Evolutionary conservation across 169 alveolate genomes (phyloP), one percentile per base, ranked within the genome.

Genomic region (Besnoitia besnoiti): DNA sequence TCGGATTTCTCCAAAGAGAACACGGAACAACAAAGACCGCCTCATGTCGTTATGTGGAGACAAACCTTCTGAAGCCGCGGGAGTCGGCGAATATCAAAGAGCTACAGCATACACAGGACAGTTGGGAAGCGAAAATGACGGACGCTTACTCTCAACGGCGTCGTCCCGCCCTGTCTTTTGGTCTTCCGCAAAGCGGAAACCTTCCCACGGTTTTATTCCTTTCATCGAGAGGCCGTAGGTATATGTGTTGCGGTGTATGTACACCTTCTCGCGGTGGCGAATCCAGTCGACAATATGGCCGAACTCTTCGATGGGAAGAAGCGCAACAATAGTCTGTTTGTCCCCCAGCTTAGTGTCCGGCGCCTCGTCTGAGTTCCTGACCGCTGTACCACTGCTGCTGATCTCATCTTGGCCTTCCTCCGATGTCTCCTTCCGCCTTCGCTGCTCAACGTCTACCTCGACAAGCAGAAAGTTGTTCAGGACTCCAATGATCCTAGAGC

Each of bases 161-260:
- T 67, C 80, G 80, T 35, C 10, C 21, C 80, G 39, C 4, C 80
- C 42, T 8, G 80, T 67, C 80, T 67, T 67, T 35, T 67, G 42
- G n/a, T 67, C 80, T 35, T 67, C 46, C 10, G 80, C 80, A 35
- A 35, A 30, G 21, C 80, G 40, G n/a, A 67, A 67, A 1, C 80
- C 80, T n/a, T 67, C 44, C 80, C 80, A 67, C 12, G 80, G 47
- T 16, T 67, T 67, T 21, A 30, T 67, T 5, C 80, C 80, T 67
- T 24, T 19, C 46, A 67, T 30, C 44, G 44, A 8, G 47, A 67
- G 44, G 80, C 80, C 80, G 44, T 67, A 67, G 47, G 39, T 67
- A 42, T 30, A 67, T 14, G 80, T 67, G 19, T 67, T 67, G 80
- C 80, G 80, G 80, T 67, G 80, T 67, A n/a, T 35, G 80, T 67